These are phyloP conservation scores for Cymbopogon flexuosus DNA, from an alignment of 202 grass and related monocot genomes.

Conservation along the genomic window DNA sequence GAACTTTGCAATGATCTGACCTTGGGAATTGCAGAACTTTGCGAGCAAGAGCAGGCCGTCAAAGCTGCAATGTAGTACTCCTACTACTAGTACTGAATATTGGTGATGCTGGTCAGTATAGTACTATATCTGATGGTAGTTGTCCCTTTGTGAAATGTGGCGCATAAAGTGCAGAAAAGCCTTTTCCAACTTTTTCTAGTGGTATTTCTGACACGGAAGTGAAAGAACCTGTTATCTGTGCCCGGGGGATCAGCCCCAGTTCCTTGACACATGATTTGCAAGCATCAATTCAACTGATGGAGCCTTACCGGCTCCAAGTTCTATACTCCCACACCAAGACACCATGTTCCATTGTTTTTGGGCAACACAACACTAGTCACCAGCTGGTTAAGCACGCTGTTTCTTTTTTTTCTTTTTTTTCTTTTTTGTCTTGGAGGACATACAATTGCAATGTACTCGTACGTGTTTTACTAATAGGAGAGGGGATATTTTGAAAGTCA, in stretches of 20 bases:
- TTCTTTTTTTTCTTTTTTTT: too few species aligned
- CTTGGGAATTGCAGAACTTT: neutral
- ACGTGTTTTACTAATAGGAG: neutral
- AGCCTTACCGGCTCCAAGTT: neutral
- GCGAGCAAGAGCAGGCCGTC: neutral
- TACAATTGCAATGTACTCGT: too few species aligned
- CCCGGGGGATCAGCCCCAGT: neutral
- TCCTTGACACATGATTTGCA: conserved; percentile 24
- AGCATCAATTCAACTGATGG: neutral
- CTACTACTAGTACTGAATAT: too few species aligned
- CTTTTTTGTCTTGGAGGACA: too few species aligned
- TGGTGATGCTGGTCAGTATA: neutral
- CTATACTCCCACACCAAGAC: too few species aligned
- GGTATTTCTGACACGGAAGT: conserved; percentile 35
- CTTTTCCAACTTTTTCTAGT: conserved; percentile 1
- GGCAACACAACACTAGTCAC: neutral
- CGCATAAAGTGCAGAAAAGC: conserved; percentile 10
- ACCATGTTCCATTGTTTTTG: neutral
- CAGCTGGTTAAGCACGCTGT: too few species aligned
- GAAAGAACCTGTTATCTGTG: conserved; percentile 6
- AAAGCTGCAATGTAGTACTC: neutral
- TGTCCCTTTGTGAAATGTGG: neutral
- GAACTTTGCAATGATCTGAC: neutral
- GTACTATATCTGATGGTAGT: neutral
- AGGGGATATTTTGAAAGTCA: neutral